These are phyloP conservation scores for Euphrasia arctica DNA, from an alignment of 305 asterid species.

Conservation along the genomic window DNA sequence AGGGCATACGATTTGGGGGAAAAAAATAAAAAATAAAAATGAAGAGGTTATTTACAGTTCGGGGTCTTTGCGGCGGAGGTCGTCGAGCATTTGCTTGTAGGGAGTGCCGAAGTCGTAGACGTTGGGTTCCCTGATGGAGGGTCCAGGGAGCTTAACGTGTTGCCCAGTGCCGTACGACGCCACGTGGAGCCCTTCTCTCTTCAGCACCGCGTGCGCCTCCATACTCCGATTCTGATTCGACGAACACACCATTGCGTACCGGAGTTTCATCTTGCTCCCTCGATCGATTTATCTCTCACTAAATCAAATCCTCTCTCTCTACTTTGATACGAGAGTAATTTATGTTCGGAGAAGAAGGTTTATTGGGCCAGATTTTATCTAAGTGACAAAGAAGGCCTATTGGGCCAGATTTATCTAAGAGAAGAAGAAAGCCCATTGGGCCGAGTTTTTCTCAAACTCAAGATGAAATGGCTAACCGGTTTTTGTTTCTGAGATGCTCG, in stretches of 20 bases:
- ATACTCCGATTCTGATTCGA: slow-evolving; percentile 97
- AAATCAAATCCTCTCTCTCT: not conserved
- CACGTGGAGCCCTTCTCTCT: slow-evolving; percentile 86
- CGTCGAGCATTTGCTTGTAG: slow-evolving; percentile 87
- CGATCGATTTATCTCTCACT: not conserved
- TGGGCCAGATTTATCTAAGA: no score
- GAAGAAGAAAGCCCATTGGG: no score
- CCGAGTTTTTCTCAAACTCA: no score
- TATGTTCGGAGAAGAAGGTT: no score
- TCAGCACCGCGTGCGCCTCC: slow-evolving; percentile 87
- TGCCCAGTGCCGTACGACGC: slow-evolving; percentile 95
- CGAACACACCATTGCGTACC: slow-evolving; percentile 95
- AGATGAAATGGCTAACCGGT: no score
- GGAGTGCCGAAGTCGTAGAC: slow-evolving; percentile 97
- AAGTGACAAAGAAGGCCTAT: no score
- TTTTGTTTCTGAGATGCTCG: no score
- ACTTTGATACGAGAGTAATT: no score
- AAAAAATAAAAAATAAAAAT: not conserved
- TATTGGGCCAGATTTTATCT: not conserved
- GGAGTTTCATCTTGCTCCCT: slow-evolving; percentile 54
- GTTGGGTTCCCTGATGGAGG: slow-evolving; percentile 92
- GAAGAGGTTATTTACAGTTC: slow-evolving; percentile 45
- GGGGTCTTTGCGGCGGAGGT: slow-evolving; percentile 93
- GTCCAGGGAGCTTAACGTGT: slow-evolving; percentile 98
- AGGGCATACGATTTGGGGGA: not conserved